phyloP scores from a whole-genome alignment of 2,329 filamentous ascomycete species.

The Aspergillus pseudoterreus region DNA sequence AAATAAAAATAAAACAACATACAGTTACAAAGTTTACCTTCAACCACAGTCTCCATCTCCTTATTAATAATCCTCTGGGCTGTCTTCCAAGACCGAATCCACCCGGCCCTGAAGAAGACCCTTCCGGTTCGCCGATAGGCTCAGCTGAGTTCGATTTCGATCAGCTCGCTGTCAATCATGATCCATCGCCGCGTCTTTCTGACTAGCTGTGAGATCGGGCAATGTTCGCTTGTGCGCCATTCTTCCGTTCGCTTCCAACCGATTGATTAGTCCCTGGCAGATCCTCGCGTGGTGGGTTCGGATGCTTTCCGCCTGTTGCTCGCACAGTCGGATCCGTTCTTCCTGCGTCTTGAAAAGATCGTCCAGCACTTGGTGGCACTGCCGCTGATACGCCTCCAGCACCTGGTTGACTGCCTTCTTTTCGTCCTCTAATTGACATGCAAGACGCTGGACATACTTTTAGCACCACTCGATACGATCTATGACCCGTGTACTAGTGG shows the following conservation, averaged over 20 bases:
- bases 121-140: too few species aligned
- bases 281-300: conserved; percentile 26
- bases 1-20: too few species aligned
- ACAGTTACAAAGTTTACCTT: too few species aligned
- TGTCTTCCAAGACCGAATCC: too few species aligned
- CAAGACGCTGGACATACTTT: conserved; percentile 32
- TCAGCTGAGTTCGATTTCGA: not conserved
- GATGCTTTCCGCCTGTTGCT: conserved; percentile 25
- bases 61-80: too few species aligned
- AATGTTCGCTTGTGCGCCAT: conserved; percentile 15
- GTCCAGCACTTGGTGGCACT: conserved; percentile 43
- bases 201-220: not conserved
- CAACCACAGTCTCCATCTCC: too few species aligned
- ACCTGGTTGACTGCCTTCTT: conserved; percentile 44
- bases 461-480: not conserved
- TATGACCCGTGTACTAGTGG: not conserved
- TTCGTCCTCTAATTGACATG: conserved; percentile 45
- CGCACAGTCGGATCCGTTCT: conserved; percentile 31
- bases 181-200: not conserved
- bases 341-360: conserved; percentile 40
- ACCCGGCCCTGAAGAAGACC: not conserved
- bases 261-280: conserved; percentile 27
- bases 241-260: conserved; percentile 24
- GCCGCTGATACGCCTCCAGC: conserved; percentile 41
- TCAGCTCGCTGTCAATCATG: not conserved